Evolutionary conservation across 371 early-diverging fungal species (phyloP).

Genomic region (Rhizoclosmatium hyalinum): DNA sequence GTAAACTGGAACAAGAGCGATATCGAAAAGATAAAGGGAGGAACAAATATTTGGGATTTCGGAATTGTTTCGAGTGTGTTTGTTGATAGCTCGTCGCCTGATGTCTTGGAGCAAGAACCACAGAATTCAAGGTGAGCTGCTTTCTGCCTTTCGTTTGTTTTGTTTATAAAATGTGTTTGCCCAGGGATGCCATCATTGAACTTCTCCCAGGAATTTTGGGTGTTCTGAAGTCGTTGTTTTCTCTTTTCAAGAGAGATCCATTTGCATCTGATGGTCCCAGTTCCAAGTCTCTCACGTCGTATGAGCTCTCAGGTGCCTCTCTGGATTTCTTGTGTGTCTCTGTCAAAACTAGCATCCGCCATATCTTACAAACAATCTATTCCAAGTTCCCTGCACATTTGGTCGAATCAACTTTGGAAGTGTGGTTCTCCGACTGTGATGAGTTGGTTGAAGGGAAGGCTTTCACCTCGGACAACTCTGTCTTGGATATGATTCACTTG

Average conservation of each 20-base stretch:
- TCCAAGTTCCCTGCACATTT: constrained; percentile 63
- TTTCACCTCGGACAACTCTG: constrained; percentile 36
- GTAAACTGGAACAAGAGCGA: constrained; percentile 41
- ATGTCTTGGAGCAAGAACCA: constrained; percentile 7
- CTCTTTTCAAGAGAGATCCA: constrained; percentile 23
- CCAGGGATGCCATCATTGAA: constrained; percentile 35
- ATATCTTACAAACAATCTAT: constrained; percentile 65
- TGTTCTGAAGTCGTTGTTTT: constrained; percentile 22
- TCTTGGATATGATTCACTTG: constrained; percentile 50
- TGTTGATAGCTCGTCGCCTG: constrained; percentile 8
- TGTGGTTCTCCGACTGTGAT: constrained; percentile 58
- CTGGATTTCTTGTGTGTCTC: constrained; percentile 18
- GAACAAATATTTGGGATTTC: constrained; percentile 35
- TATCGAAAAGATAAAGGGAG: constrained; percentile 34
- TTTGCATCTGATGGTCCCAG: not conserved
- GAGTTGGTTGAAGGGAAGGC: not conserved
- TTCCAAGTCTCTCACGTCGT: not conserved
- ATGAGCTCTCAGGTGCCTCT: constrained; percentile 16
- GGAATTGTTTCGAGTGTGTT: constrained; percentile 28
- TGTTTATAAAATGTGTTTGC: not conserved
- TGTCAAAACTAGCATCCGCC: constrained; percentile 55
- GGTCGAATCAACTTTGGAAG: constrained; percentile 66
- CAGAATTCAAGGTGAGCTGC: constrained; percentile 14
- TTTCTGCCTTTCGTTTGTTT: not conserved
- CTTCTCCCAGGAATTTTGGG: constrained; percentile 40